Evolutionary conservation across 768 basidiomycete species (phyloP), one percentile per base, ranked within the genome.

Genomic region (Holtermannia corniformis): DNA sequence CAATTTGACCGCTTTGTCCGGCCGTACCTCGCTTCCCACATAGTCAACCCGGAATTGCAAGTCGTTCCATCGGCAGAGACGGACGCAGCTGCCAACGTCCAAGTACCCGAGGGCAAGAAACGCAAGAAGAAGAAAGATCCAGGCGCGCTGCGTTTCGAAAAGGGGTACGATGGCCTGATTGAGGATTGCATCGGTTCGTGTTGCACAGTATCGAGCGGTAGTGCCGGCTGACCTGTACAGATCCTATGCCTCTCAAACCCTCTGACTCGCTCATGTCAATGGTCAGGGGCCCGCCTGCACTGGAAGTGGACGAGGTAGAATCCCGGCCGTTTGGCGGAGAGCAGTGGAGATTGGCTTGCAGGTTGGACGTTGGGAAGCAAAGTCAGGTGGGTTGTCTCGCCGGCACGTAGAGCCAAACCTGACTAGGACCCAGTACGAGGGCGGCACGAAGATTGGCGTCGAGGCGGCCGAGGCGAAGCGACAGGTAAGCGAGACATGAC

Each of bases 111-210:
- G 20, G 41, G 47, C 16, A 57, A 43, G 42, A 60, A 54, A 50
- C 26, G 47, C n/a, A 47, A 55, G 43, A 55, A 40, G 47, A 40
- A 42, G 40, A 28, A 51, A 16, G 54, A 58, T 48, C 27, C 49
- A 47, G 12, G 46, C 48, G 27, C 40, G 47, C 14, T 3, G 25
- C 12, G 23, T 23, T 41, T 64, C 48, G 62, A 67, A 40, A 64
- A 63, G 44, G 62, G 62, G n/a, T 67, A 67, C 57, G 49, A 41
- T 16, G 50, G 56, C 28, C 47, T 67, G 19, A 48, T 67, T 28
- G 65, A 64, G 40, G 65, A 67, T 42, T 58, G 58, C 50, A 67
- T 67, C 32, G 65, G 62, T 67, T 20, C 26, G 62, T 50, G 41
- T 16, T 50, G 41, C 25, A 4, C 49, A 46, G 14, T 23, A 43